These are phyloP conservation scores for Pythium pyrilobum DNA, from an alignment of 352 stramenopile species.

Conservation along the genomic window DNA sequence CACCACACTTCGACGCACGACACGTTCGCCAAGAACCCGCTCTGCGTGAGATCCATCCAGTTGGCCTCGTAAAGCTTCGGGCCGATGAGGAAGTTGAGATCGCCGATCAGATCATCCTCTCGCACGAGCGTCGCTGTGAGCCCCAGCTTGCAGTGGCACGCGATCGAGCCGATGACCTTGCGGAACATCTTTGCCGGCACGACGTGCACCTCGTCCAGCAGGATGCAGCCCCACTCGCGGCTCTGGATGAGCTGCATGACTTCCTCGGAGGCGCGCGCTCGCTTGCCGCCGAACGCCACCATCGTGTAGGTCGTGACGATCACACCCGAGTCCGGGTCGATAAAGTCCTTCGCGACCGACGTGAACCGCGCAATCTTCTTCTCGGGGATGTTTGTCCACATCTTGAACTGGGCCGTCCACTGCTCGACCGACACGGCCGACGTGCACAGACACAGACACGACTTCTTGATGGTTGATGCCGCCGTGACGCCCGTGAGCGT, in stretches of 20 bases:
- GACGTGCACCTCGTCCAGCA: slow-evolving; percentile 97
- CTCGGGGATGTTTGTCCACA: slow-evolving; percentile 94
- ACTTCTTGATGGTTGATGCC: slow-evolving; percentile 97
- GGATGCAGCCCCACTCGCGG: slow-evolving; percentile 98
- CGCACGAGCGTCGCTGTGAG: slow-evolving; percentile 98
- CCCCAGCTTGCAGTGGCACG: slow-evolving; percentile 97
- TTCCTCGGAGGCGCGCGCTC: slow-evolving; percentile 88
- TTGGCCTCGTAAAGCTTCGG: slow-evolving; percentile 96
- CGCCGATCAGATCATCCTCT: slow-evolving; percentile 98
- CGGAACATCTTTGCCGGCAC: slow-evolving; percentile 99
- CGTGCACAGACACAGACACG: slow-evolving; percentile 96
- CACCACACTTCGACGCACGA: slow-evolving; percentile 99
- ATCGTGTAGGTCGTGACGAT: slow-evolving; percentile 99
- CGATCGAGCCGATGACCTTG: slow-evolving; percentile 91
- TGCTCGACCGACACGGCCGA: slow-evolving; percentile 97
- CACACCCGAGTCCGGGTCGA: slow-evolving; percentile 80
- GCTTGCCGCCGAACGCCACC: slow-evolving; percentile 92
- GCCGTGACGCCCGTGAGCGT: slow-evolving; percentile 92
- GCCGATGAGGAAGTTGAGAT: slow-evolving; percentile 99
- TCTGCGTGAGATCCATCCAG: slow-evolving; percentile 99
- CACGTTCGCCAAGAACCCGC: slow-evolving; percentile 97
- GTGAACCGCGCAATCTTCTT: slow-evolving; percentile 85
- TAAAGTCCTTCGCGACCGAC: slow-evolving; percentile 77
- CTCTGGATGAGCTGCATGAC: slow-evolving; percentile 96
- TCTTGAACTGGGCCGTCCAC: slow-evolving; percentile 98